phyloP scores from a whole-genome alignment of 148 eudicot genomes.

The Vaccinium macrocarpon region DNA sequence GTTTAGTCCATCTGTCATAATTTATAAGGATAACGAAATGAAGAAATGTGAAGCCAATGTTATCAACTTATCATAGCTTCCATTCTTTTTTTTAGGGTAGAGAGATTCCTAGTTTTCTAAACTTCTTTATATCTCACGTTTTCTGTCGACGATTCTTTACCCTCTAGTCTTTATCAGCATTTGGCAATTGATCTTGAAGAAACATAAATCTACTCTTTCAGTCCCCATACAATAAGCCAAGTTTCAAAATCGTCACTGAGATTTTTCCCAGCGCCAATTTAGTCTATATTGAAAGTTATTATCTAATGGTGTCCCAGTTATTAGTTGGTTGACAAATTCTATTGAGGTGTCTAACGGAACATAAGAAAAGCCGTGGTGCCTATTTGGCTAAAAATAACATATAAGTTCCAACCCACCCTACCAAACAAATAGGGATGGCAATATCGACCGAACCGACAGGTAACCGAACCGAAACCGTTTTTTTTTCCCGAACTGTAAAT shows the following conservation, averaged over 20 bases:
- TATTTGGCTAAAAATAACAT: too few species aligned
- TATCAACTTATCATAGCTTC: not conserved
- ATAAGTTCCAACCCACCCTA: too few species aligned
- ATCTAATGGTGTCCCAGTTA: too few species aligned
- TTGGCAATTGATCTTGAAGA: not conserved
- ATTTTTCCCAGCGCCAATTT: not conserved
- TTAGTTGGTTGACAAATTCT: too few species aligned
- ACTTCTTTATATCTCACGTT: not conserved
- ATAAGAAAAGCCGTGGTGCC: too few species aligned
- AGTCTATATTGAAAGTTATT: not conserved
- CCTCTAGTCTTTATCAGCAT: not conserved
- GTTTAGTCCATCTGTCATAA: not conserved
- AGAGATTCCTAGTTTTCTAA: not conserved
- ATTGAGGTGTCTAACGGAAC: too few species aligned
- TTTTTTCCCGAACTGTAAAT: too few species aligned
- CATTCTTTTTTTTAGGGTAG: not conserved
- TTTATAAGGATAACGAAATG: not conserved
- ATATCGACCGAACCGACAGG: too few species aligned
- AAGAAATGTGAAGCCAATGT: not conserved
- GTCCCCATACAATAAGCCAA: not conserved
- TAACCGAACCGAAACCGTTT: too few species aligned
- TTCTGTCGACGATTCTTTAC: not conserved
- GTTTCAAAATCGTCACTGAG: not conserved
- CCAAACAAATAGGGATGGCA: too few species aligned
- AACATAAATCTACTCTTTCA: not conserved